These are phyloP conservation scores for Acacia melanoxylon DNA, from an alignment of 306 rosid species.

Conservation along the genomic window DNA sequence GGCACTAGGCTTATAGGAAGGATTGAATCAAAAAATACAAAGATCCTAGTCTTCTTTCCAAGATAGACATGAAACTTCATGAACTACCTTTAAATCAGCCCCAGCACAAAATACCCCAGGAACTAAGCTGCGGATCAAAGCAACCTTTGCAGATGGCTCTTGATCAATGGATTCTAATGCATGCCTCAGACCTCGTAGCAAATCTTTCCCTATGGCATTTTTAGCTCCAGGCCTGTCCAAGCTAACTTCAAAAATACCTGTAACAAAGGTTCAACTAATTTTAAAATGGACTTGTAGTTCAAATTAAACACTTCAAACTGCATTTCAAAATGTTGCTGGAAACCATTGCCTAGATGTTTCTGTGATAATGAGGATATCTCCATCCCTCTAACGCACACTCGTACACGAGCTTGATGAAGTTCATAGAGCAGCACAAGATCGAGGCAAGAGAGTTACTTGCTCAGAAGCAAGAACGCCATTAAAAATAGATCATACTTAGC, in stretches of 20 bases:
- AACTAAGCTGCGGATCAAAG: slow-evolving; percentile 71
- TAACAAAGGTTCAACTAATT: slow-evolving; percentile 8
- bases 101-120: slow-evolving; percentile 58
- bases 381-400: background rate
- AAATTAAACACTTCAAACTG: background rate
- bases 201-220: slow-evolving; percentile 83
- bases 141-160: slow-evolving; percentile 60
- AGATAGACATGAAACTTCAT: background rate
- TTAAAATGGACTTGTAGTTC: background rate
- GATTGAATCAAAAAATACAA: background rate
- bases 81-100: slow-evolving; percentile 48
- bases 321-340: background rate
- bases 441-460: background rate
- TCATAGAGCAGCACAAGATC: background rate
- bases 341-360: background rate
- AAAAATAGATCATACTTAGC: background rate
- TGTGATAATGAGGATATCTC: background rate
- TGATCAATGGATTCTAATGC: slow-evolving; percentile 56
- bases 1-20: background rate
- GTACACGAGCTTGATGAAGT: background rate
- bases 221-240: slow-evolving; percentile 70
- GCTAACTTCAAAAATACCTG: slow-evolving; percentile 74
- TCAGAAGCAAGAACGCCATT: background rate
- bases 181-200: slow-evolving; percentile 57
- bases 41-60: background rate